These are phyloP conservation scores for Gossypium arboreum DNA, from an alignment of 345 rosid genomes.

Conservation along the genomic window DNA sequence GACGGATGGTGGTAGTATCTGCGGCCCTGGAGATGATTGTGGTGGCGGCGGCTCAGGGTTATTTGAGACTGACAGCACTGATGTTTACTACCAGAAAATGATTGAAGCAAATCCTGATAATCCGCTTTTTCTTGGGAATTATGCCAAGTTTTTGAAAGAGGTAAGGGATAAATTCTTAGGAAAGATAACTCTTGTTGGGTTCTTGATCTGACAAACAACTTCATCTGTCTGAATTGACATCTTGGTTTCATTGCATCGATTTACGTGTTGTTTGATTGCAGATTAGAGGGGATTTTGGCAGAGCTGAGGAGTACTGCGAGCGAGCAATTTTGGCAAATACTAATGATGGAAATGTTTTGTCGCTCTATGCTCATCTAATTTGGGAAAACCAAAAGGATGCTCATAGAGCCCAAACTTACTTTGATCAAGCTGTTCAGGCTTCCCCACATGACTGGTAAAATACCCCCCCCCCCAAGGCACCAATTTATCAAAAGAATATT, in stretches of 20 bases:
- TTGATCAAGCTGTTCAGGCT: constrained; percentile 72
- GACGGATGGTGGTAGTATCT: constrained; percentile 39
- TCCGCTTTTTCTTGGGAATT: constrained; percentile 68
- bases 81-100: constrained; percentile 68
- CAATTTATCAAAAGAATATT: not conserved
- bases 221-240: not conserved
- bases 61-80: constrained; percentile 40
- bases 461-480: not conserved
- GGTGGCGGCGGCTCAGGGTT: constrained; percentile 28
- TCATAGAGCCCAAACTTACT: constrained; percentile 68
- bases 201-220: not conserved
- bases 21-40: constrained; percentile 35
- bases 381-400: constrained; percentile 71
- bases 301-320: constrained; percentile 81
- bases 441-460: constrained; percentile 83
- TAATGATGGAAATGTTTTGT: constrained; percentile 64
- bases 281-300: constrained; percentile 57
- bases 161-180: constrained; percentile 23
- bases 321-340: constrained; percentile 68
- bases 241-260: not conserved
- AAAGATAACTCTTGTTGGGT: not conserved
- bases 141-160: constrained; percentile 88
- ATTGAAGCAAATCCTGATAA: constrained; percentile 84
- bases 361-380: constrained; percentile 72
- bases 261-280: constrained; percentile 19